These are phyloP conservation scores for Juncus effusus DNA, from an alignment of 176 grass and related monocot species.

Conservation along the genomic window DNA sequence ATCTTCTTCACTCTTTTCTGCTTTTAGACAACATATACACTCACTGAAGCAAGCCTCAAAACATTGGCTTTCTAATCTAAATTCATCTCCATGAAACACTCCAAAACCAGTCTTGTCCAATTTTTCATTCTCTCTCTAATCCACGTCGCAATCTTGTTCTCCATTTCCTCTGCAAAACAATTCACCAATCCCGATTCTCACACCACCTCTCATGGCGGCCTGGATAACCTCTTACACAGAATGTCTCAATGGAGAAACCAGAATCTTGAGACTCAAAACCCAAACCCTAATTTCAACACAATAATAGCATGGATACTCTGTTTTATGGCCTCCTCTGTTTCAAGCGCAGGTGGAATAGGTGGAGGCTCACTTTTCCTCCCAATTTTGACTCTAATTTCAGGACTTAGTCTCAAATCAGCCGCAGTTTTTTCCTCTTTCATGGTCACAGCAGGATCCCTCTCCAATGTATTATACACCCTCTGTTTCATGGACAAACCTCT, in stretches of 20 bases:
- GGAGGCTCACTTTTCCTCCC: constrained; percentile 77
- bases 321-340: constrained; percentile 57
- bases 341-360: constrained; percentile 58
- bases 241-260: constrained; percentile 43
- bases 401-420: constrained; percentile 54
- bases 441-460: constrained; percentile 57
- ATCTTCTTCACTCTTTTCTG: not conserved
- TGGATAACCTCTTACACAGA: constrained; percentile 27
- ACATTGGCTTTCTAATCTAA: not conserved
- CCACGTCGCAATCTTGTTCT: constrained; percentile 28
- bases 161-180: constrained; percentile 14
- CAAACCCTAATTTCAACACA: not conserved
- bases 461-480: constrained; percentile 66
- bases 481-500: constrained; percentile 20
- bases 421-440: constrained; percentile 66
- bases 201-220: not conserved
- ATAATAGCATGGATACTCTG: constrained; percentile 42
- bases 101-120: not conserved
- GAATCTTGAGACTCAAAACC: constrained; percentile 15
- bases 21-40: not conserved
- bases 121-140: constrained; percentile 24
- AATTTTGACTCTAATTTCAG: constrained; percentile 60
- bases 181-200: constrained; percentile 26
- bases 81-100: constrained; percentile 20
- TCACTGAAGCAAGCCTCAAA: not conserved